Conservation (phyloP, 257 asterid species). For the Jacaranda mimosifolia region DNA sequence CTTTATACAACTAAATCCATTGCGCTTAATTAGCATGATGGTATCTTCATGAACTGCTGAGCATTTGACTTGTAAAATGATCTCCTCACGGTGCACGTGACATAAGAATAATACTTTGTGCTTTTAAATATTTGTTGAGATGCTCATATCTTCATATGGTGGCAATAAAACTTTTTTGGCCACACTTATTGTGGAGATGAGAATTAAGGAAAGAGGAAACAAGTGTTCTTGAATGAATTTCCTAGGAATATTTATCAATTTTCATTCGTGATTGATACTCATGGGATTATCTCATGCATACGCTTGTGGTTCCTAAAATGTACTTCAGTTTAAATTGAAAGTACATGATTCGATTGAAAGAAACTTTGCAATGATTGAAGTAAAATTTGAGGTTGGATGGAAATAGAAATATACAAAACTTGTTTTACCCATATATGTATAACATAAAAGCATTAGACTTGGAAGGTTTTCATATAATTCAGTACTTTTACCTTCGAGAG, state of each 20-base stretch:
- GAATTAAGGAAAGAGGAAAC: no score
- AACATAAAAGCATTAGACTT: background rate
- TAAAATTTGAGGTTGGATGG: background rate
- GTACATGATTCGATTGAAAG: background rate
- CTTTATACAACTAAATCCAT: background rate
- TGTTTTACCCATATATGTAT: no score
- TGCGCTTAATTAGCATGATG: background rate
- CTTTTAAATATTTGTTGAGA: background rate
- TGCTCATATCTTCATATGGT: background rate
- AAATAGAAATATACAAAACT: no score
- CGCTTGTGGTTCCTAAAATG: no score
- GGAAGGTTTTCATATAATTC: background rate
- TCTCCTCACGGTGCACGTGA: background rate
- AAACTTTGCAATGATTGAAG: no score
- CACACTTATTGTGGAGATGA: no score
- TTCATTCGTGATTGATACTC: no score
- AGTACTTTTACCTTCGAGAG: background rate
- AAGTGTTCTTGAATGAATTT: no score
- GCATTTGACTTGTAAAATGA: background rate
- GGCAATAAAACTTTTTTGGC: background rate
- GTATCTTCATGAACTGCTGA: background rate
- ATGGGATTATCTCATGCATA: no score
- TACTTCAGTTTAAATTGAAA: no score
- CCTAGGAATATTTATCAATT: no score
- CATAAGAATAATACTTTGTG: background rate